Evolutionary conservation across 2,329 filamentous ascomycete genomes (phyloP).

Genomic region (Laburnicola sp.): DNA sequence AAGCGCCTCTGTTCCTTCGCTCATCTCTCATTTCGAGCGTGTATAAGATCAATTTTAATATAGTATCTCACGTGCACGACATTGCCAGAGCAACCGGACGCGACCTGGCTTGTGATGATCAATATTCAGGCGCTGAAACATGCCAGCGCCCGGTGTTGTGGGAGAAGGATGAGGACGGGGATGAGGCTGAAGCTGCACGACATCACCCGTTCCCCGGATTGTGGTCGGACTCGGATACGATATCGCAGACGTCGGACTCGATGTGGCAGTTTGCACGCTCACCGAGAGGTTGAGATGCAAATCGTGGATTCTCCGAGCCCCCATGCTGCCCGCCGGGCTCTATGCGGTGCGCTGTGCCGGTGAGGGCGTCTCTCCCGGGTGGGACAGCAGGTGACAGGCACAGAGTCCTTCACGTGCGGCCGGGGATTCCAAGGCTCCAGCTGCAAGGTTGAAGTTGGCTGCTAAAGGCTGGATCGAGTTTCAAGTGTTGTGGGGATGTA

Average conservation of each 20-base stretch:
- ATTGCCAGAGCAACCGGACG: conserved; percentile 9
- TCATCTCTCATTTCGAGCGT: not conserved
- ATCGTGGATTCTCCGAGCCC: not conserved
- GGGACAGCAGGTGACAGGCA: not conserved
- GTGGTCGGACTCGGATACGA: conserved; percentile 9
- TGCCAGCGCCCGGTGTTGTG: not conserved
- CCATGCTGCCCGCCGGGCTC: not conserved
- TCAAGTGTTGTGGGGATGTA: not conserved
- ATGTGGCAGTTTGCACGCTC: conserved; percentile 8
- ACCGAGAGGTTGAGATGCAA: conserved; percentile 8
- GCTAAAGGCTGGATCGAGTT: no score
- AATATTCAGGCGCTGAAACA: conserved; percentile 1
- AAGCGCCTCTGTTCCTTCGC: conserved; percentile 2
- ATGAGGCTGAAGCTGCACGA: conserved; percentile 14
- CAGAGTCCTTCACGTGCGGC: not conserved
- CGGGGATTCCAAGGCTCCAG: no score
- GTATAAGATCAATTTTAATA: not conserved
- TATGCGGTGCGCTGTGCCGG: not conserved
- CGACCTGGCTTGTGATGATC: not conserved
- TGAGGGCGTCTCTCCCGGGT: not conserved
- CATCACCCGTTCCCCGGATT: conserved; percentile 7
- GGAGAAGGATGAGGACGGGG: not conserved
- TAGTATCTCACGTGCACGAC: not conserved
- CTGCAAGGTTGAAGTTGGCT: no score
- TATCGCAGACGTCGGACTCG: conserved; percentile 9